These are phyloP conservation scores for Cryptosporidium felis DNA, from an alignment of 169 alveolate species.

Conservation along the genomic window DNA sequence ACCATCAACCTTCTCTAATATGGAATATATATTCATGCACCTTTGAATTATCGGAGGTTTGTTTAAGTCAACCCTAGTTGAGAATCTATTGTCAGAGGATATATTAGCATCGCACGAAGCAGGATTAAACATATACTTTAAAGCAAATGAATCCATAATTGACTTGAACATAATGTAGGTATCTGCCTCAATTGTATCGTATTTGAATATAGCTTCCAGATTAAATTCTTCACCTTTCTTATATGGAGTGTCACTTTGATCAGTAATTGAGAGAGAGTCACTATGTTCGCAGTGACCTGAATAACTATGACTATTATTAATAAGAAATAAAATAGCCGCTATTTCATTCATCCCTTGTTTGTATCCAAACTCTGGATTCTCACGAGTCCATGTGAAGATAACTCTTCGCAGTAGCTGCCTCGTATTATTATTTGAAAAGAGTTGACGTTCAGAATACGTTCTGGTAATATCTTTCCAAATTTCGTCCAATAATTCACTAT, in stretches of 20 bases:
- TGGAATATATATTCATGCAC: slow-evolving; percentile 77
- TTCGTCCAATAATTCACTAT: slow-evolving; percentile 74
- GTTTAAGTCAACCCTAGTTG: slow-evolving; percentile 31
- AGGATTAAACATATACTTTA: slow-evolving; percentile 79
- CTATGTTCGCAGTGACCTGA: neutral
- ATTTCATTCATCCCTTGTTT: slow-evolving; percentile 77
- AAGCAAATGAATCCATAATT: slow-evolving; percentile 77
- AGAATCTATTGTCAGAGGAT: slow-evolving; percentile 41
- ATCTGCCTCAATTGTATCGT: slow-evolving; percentile 82
- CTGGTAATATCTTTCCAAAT: slow-evolving; percentile 79
- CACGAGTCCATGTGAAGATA: slow-evolving; percentile 84
- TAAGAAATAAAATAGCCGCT: slow-evolving; percentile 46
- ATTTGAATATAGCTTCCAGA: slow-evolving; percentile 22
- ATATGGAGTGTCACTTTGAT: neutral
- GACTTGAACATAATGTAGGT: slow-evolving; percentile 81
- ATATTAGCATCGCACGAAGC: neutral
- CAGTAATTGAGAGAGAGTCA: neutral
- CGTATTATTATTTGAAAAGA: slow-evolving; percentile 79
- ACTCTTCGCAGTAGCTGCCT: slow-evolving; percentile 80
- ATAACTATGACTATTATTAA: slow-evolving; percentile 26
- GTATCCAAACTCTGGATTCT: slow-evolving; percentile 84
- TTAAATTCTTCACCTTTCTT: too few relatives aligned
- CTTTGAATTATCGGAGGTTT: slow-evolving; percentile 79
- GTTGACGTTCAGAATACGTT: slow-evolving; percentile 78
- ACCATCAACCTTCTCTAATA: slow-evolving; percentile 73